phyloP scores from a whole-genome alignment of 495 filamentous ascomycete genomes.

The Podospora pseudocomata region DNA sequence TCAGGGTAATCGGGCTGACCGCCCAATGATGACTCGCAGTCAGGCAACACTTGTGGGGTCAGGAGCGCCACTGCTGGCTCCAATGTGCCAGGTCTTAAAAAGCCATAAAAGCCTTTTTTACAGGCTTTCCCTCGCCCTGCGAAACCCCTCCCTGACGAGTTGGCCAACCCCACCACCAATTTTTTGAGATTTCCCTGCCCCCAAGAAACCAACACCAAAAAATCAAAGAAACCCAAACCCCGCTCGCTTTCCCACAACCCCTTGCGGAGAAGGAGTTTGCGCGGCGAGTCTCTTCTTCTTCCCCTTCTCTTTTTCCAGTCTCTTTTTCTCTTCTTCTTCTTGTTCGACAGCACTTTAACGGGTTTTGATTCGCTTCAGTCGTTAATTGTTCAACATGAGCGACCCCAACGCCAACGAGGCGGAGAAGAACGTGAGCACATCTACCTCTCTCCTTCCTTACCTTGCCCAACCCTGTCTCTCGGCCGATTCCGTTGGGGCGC shows the following conservation, averaged over 20 bases:
- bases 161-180: constrained; percentile 31
- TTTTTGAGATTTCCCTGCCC: constrained; percentile 15
- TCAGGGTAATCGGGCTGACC: background rate
- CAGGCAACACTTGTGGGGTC: constrained; percentile 13
- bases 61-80: constrained; percentile 13
- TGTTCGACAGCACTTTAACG: background rate
- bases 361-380: constrained; percentile 3
- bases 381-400: constrained; percentile 67
- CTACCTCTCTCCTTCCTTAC: background rate
- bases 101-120: constrained; percentile 26
- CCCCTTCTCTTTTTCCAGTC: constrained; percentile 8
- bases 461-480: background rate
- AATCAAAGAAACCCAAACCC: constrained; percentile 12
- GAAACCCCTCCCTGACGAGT: constrained; percentile 30
- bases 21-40: constrained; percentile 23
- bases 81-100: background rate
- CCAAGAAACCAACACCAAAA: constrained; percentile 14
- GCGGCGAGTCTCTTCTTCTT: constrained; percentile 1
- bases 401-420: constrained; percentile 84
- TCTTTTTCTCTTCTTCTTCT: constrained; percentile 7
- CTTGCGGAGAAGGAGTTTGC: constrained; percentile 4
- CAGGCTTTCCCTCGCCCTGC: constrained; percentile 1
- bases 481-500: background rate
- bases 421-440: constrained; percentile 81
- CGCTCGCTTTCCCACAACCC: constrained; percentile 3